Evolutionary conservation across 768 basidiomycete genomes (phyloP).

Genomic region (Mycena vitilis): DNA sequence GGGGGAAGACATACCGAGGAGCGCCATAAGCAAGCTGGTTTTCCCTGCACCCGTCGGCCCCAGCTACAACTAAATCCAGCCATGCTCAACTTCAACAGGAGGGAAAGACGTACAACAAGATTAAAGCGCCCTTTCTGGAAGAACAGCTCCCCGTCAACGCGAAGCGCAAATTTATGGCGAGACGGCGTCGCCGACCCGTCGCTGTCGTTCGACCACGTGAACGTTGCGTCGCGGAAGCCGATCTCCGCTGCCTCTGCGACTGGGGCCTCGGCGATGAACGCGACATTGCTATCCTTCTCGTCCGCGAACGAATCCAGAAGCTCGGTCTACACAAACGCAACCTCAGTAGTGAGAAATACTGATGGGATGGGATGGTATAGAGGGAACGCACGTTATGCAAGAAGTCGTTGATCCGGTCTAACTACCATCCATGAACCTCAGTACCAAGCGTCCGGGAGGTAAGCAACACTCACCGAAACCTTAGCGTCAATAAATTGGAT

Average conservation of each 20-base stretch:
- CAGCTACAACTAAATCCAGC: constrained; percentile 31
- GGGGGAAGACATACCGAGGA: constrained; percentile 50
- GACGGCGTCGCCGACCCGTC: constrained; percentile 49
- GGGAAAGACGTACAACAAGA: constrained; percentile 66
- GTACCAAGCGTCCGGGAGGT: background rate
- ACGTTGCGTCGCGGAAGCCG: constrained; percentile 66
- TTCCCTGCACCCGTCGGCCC: constrained; percentile 56
- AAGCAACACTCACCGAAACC: constrained; percentile 55
- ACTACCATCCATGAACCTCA: background rate
- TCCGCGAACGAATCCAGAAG: constrained; percentile 30
- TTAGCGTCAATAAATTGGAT: constrained; percentile 54
- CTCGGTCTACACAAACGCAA: constrained; percentile 28
- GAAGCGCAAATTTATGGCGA: constrained; percentile 60
- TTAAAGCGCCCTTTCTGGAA: constrained; percentile 69
- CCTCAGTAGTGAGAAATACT: background rate
- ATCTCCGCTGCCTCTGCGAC: constrained; percentile 43
- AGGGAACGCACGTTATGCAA: constrained; percentile 48
- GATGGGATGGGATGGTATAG: background rate
- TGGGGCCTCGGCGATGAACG: constrained; percentile 39
- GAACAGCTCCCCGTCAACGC: constrained; percentile 61
- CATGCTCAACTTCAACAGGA: constrained; percentile 31
- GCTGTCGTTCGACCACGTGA: constrained; percentile 63
- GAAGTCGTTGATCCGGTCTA: constrained; percentile 64
- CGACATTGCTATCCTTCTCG: constrained; percentile 57
- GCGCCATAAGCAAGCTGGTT: constrained; percentile 69